Conservation (phyloP, 306 rosid species). For the Gastrolobium bilobum region DNA sequence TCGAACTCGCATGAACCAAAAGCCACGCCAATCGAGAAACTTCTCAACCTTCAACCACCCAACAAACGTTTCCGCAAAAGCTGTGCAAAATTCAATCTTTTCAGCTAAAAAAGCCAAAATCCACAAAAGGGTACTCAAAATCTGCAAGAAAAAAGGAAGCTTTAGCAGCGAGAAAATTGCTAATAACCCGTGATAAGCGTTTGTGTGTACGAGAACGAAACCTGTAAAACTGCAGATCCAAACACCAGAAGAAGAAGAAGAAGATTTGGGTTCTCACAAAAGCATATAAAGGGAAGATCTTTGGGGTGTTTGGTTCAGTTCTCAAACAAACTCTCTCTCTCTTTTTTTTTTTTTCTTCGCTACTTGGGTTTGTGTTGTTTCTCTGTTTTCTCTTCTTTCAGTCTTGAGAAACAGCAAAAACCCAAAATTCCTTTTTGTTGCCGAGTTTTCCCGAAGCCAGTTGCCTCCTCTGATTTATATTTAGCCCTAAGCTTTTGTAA, state of each 20-base stretch:
- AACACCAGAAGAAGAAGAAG: conserved; percentile 23
- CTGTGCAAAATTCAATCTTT: conserved; percentile 47
- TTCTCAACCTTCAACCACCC: conserved; percentile 43
- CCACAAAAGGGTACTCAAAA: conserved; percentile 35
- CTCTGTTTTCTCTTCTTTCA: background rate
- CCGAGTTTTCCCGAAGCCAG: conserved; percentile 23
- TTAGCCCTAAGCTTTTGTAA: conserved; percentile 20
- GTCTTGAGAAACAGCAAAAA: conserved; percentile 40
- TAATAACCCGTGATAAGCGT: conserved; percentile 37
- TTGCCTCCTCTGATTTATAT: conserved; percentile 43
- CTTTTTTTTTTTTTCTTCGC: conserved; percentile 22
- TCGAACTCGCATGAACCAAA: conserved; percentile 12
- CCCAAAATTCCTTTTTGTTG: conserved; percentile 31
- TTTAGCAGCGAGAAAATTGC: conserved; percentile 35
- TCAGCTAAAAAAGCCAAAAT: conserved; percentile 27
- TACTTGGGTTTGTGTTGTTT: conserved; percentile 39
- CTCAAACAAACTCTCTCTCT: conserved; percentile 22
- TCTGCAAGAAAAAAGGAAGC: conserved; percentile 27
- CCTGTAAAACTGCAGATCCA: conserved; percentile 50
- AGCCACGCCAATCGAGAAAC: conserved; percentile 47
- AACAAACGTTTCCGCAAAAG: conserved; percentile 26
- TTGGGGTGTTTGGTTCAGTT: conserved; percentile 38
- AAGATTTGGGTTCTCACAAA: conserved; percentile 24
- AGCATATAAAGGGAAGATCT: conserved; percentile 48
- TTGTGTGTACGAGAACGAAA: conserved; percentile 43